Evolutionary conservation across 306 rosid genomes (phyloP).

Genomic region (Rosa multiflora): DNA sequence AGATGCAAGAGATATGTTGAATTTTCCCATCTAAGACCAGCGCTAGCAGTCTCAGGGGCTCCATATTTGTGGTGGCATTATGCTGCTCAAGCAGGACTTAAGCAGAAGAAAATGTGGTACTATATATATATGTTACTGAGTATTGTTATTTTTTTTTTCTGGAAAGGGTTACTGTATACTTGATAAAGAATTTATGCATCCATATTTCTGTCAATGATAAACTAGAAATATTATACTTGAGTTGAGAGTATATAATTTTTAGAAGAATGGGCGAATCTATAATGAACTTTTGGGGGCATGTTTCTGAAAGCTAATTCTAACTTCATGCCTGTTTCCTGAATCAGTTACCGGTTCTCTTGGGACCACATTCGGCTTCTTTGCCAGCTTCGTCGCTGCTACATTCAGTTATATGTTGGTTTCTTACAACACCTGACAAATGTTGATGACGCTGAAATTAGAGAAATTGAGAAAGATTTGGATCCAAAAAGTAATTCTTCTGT

Average conservation of each 20-base stretch:
- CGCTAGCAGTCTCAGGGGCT: constrained; percentile 59
- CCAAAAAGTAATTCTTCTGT: constrained; percentile 85
- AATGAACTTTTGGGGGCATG: neutral
- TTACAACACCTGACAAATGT: constrained; percentile 56
- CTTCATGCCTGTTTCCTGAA: constrained; percentile 30
- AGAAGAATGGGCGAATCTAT: neutral
- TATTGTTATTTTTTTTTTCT: neutral
- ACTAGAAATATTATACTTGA: neutral
- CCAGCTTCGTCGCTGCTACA: constrained; percentile 83
- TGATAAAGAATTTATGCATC: neutral
- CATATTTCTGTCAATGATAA: neutral
- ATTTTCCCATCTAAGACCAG: constrained; percentile 83
- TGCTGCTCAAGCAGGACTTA: constrained; percentile 80
- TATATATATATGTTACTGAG: neutral
- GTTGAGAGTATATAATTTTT: neutral
- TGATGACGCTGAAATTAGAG: constrained; percentile 59
- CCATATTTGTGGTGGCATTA: constrained; percentile 84
- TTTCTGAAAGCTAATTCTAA: constrained; percentile 27
- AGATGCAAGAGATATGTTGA: constrained; percentile 69
- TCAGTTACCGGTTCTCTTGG: constrained; percentile 95
- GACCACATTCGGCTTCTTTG: constrained; percentile 81
- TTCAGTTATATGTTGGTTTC: constrained; percentile 76
- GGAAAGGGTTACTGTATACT: neutral
- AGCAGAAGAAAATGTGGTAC: constrained; percentile 91
- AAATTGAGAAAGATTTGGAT: constrained; percentile 92